These are phyloP conservation scores for Helianthus tuberosus DNA, from an alignment of 129 eudicot species.

Conservation along the genomic window DNA sequence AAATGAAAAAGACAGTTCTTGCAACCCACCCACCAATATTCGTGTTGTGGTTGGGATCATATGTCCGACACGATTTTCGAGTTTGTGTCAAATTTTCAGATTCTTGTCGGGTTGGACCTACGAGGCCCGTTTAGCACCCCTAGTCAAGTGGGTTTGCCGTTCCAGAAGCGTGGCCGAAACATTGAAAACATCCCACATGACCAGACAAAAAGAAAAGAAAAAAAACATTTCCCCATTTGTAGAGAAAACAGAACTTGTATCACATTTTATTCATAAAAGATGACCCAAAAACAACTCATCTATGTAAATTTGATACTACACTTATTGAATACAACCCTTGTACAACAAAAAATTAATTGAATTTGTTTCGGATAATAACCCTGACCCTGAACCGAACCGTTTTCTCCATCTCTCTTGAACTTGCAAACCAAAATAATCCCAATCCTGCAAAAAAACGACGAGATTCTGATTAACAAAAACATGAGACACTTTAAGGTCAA, in stretches of 20 bases:
- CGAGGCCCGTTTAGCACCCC: no score
- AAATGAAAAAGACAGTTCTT: no score
- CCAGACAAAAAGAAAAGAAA: not conserved
- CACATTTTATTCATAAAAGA: not conserved
- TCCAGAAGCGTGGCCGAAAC: no score
- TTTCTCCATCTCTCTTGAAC: not conserved
- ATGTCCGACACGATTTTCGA: no score
- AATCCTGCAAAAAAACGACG: conserved; percentile 7
- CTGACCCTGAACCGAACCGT: not conserved
- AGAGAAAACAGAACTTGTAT: not conserved
- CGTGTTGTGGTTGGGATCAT: no score
- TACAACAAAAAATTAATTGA: conserved; percentile 15
- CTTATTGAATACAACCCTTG: not conserved
- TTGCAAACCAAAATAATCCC: not conserved
- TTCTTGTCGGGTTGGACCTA: no score
- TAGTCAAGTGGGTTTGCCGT: no score
- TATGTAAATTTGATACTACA: not conserved
- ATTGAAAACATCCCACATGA: not conserved
- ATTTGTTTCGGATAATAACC: not conserved
- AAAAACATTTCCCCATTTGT: not conserved
- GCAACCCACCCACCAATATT: no score
- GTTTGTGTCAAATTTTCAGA: no score
- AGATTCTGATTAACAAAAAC: not conserved
- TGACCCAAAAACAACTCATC: conserved; percentile 11
- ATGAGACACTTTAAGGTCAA: not conserved